Evolutionary conservation across 2,329 filamentous ascomycete species (phyloP).

Genomic region (Escovopsis weberi): DNA sequence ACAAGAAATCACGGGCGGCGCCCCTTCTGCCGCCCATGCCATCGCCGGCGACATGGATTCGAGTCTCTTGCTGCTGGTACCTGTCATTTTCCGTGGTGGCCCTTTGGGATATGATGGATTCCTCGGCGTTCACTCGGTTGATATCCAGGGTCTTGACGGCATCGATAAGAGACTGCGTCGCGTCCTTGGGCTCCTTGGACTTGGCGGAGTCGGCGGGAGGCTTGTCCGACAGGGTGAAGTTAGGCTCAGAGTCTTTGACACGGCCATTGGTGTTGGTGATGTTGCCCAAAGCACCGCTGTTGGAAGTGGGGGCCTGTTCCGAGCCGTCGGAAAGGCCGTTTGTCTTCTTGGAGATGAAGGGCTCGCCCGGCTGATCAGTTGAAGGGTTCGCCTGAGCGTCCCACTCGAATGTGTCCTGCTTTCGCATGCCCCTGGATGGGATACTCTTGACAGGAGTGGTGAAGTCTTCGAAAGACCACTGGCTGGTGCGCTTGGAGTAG

Average conservation of each 20-base stretch:
- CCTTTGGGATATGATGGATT: constrained; percentile 37
- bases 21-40: constrained; percentile 50
- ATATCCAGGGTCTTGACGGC: constrained; percentile 60
- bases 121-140: constrained; percentile 42
- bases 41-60: constrained; percentile 37
- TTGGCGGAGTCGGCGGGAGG: constrained; percentile 34
- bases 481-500: constrained; percentile 51
- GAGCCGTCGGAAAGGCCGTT: no score
- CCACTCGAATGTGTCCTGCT: constrained; percentile 64
- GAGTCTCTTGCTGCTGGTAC: constrained; percentile 7
- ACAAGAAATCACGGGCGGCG: constrained; percentile 41
- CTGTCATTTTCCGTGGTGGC: constrained; percentile 1
- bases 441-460: constrained; percentile 66
- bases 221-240: constrained; percentile 63
- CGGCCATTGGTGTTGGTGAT: constrained; percentile 62
- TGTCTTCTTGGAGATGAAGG: constrained; percentile 36
- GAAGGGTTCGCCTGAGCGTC: constrained; percentile 44
- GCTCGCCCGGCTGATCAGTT: background rate
- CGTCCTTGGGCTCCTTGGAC: constrained; percentile 19
- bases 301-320: no score
- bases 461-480: constrained; percentile 86
- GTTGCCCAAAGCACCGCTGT: constrained; percentile 37
- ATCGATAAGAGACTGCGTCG: constrained; percentile 49
- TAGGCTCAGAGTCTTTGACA: constrained; percentile 59
- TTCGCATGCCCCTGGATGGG: constrained; percentile 29